Conservation (phyloP, 2,329 filamentous ascomycete species). For the Xylaria digitata region DNA sequence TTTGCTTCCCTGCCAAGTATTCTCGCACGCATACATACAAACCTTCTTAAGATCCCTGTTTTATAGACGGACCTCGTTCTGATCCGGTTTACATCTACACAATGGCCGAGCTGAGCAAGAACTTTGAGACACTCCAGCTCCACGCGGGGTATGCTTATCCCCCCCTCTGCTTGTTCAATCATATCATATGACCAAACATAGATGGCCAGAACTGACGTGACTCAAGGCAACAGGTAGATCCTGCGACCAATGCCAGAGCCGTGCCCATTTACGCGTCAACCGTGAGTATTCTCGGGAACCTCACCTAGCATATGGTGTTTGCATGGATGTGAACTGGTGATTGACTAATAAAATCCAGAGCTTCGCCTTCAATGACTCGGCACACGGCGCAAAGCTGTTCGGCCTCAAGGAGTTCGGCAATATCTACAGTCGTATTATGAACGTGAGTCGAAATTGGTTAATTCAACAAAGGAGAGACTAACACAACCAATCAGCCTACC, state of each 20-base stretch:
- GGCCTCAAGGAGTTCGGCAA: constrained; percentile 97
- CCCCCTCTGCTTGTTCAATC: constrained; percentile 1
- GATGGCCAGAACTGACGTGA: constrained; percentile 25
- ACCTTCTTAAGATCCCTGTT: constrained; percentile 10
- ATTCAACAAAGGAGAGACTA: not conserved
- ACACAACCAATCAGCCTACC: constrained; percentile 72
- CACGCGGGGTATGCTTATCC: constrained; percentile 75
- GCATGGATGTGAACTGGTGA: not conserved
- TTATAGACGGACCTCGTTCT: constrained; percentile 23
- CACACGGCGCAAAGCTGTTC: constrained; percentile 93
- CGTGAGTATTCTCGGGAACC: constrained; percentile 50
- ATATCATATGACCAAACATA: not conserved
- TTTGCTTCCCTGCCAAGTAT: not conserved
- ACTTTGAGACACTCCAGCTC: constrained; percentile 87
- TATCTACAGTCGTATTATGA: constrained; percentile 97
- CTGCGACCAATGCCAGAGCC: constrained; percentile 85
- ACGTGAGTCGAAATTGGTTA: constrained; percentile 62
- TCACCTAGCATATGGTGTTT: not conserved
- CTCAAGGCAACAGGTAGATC: constrained; percentile 79
- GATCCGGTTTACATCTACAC: constrained; percentile 33
- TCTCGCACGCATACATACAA: not conserved
- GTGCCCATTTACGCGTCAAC: constrained; percentile 96
- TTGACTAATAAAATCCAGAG: constrained; percentile 64
- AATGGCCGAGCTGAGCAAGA: constrained; percentile 64
- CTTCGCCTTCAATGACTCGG: constrained; percentile 94